Evolutionary conservation across 2,329 filamentous ascomycete genomes (phyloP).

Genomic region (Colletotrichum sublineola): DNA sequence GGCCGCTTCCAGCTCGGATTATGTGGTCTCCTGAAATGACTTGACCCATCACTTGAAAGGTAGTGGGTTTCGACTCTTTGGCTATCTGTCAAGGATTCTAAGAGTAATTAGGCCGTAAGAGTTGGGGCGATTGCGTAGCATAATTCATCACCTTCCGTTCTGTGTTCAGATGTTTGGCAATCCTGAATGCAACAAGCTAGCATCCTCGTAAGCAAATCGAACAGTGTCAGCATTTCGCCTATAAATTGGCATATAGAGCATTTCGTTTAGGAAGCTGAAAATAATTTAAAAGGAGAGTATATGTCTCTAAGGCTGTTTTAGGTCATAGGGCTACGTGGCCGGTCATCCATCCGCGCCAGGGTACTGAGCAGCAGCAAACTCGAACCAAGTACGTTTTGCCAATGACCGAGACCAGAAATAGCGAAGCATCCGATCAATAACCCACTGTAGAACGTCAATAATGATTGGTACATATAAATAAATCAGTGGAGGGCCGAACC

Average conservation of each 20-base stretch:
- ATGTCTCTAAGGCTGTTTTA: background rate
- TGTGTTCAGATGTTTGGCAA: background rate
- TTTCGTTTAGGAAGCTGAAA: no score
- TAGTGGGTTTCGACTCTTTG: background rate
- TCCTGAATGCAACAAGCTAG: background rate
- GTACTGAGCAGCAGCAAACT: background rate
- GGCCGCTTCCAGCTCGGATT: background rate
- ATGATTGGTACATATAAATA: background rate
- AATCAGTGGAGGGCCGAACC: background rate
- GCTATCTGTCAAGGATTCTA: background rate
- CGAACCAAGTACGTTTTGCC: background rate
- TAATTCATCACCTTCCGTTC: background rate
- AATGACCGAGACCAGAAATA: background rate
- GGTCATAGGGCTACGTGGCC: background rate
- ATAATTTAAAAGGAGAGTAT: background rate
- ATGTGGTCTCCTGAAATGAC: background rate
- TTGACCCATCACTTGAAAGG: background rate
- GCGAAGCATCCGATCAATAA: background rate
- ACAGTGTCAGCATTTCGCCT: background rate
- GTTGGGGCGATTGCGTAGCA: rapidly evolving
- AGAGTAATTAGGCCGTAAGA: no score
- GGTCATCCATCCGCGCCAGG: background rate
- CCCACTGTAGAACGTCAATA: background rate
- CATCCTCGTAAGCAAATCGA: background rate
- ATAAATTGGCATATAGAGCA: rapidly evolving